Evolutionary conservation across 495 filamentous ascomycete genomes (phyloP), one percentile per base, ranked within the genome.

Genomic region (Talaromyces thailandensis): DNA sequence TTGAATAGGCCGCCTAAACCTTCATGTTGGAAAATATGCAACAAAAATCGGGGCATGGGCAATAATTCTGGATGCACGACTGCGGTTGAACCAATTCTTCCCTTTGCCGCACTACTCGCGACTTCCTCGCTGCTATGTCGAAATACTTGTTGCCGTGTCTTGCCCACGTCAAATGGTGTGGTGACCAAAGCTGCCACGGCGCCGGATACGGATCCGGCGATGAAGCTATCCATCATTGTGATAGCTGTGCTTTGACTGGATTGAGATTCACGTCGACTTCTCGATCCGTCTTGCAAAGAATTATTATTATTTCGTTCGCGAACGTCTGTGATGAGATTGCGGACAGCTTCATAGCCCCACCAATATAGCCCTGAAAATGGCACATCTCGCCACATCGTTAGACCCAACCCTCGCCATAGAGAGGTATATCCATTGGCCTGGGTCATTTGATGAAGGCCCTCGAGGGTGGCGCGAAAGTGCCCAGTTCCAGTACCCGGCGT

Each of bases 361-460:
- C 94, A 98, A 76, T 98, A 98, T 60, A 98, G 80, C 7, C 89
- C 94, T 5, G 93, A 97, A 69, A 98, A 98, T 1, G 94, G 94
- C 0, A 97, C 94, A 70, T 98, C 94, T 29, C 94, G 82, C 94
- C 94, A 98, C 67, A 98, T 84, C 0, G 93, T 98, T 31, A 98
- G 79, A 0, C 88, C 91, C 60, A 98, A 75, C 0, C 94, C 94
- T n/a, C 94, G 81, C 94, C 94, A 98, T 0, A 98, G 82, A 1
- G 92, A 89, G 8, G 79, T 79, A 63, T 93, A 90, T 6, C 94
- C 94, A 58, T 89, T 81, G 0, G 70, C 73, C 7, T 79, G 74
- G 0, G 96, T 90, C 92, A 98, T 93, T 35, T 89, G 83, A 62
- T 82, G 76, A 7, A 98, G 69, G 5, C 89, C 89, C 51, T 82